Evolutionary conservation across 345 rosid species (phyloP).

Genomic region (Theobroma cacao): DNA sequence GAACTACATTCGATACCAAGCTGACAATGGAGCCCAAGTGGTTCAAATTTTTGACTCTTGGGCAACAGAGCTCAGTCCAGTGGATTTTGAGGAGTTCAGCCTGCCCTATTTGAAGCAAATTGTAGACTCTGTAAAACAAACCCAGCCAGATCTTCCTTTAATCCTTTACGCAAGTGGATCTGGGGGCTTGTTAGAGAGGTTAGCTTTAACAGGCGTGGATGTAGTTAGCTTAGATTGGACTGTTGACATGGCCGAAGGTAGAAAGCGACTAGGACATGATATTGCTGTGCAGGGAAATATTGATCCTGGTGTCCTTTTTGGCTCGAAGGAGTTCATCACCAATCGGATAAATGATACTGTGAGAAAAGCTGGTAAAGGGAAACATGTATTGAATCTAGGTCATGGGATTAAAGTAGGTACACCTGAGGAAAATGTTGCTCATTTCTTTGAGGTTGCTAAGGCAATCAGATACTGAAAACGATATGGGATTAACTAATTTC

Average conservation of each 20-base stretch:
- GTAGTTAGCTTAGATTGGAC: slow-evolving; percentile 99
- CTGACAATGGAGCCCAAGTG: slow-evolving; percentile 91
- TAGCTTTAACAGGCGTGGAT: slow-evolving; percentile 80
- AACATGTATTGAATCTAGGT: slow-evolving; percentile 89
- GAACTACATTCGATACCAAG: slow-evolving; percentile 78
- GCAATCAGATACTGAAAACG: slow-evolving; percentile 58
- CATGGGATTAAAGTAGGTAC: slow-evolving; percentile 95
- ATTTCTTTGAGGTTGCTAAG: slow-evolving; percentile 86
- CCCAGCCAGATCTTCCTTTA: slow-evolving; percentile 84
- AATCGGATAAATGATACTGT: slow-evolving; percentile 81
- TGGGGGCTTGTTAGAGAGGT: slow-evolving; percentile 91
- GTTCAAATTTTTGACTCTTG: slow-evolving; percentile 97
- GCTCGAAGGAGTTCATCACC: slow-evolving; percentile 86
- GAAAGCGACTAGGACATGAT: slow-evolving; percentile 68
- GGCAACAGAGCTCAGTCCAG: slow-evolving; percentile 98
- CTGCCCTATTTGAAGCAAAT: slow-evolving; percentile 88
- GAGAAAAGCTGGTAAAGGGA: slow-evolving; percentile 82
- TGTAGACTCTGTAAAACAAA: slow-evolving; percentile 74
- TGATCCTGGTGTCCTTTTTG: slow-evolving; percentile 91
- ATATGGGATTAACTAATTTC: not conserved
- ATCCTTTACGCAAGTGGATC: slow-evolving; percentile 95
- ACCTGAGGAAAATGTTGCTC: slow-evolving; percentile 94
- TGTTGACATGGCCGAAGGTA: slow-evolving; percentile 97
- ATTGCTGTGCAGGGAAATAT: slow-evolving; percentile 94
- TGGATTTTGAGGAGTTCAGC: slow-evolving; percentile 90